Evolutionary conservation across 306 rosid genomes (phyloP), one percentile per base, ranked within the genome.

Genomic region (Pyrus communis): DNA sequence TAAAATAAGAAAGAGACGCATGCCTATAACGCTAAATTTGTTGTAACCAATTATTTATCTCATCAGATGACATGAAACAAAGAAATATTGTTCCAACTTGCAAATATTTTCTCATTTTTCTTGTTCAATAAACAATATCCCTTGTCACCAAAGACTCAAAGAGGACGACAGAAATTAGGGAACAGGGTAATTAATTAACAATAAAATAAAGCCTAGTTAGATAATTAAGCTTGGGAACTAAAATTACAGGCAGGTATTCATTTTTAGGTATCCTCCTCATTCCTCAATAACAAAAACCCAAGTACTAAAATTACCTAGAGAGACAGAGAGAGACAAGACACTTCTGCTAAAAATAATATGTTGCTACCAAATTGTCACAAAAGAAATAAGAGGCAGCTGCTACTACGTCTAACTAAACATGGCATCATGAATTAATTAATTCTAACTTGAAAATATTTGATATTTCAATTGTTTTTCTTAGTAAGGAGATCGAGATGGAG

Each of bases 401-500:
- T 5, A 49, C 55, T 15, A 49, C 55, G 21, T 4, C 55, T 15
- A 49, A 15, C 9, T 15, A 49, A 49, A 49, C 21, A 49, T 5
- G 55, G 55, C 55, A 49, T 15, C 21, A 15, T 5, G 21, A 49
- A 15, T 49, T 49, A 40, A 40, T 40, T 40, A 15, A 49, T 49
- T 49, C 55, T 18, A 49, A 5, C 55, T 49, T 49, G 21, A 49
- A 49, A 49, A 49, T 49, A 49, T 49, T 49, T 49, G 55, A 49
- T 49, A 49, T 15, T 49, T 49, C 19, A 49, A 15, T 15, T 15
- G 21, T 49, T 49, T 49, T 40, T 1, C 31, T 25, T 65, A 75
- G 51, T 81, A 71, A 22, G 86, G 80, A 79, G 85, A 21, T 65
- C 79, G 78, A 78, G 76, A 77, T 55, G 71, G 58, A 40, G 75